Conservation (phyloP, 192 early-diverging fungal species). For the Podila clonocystis region DNA sequence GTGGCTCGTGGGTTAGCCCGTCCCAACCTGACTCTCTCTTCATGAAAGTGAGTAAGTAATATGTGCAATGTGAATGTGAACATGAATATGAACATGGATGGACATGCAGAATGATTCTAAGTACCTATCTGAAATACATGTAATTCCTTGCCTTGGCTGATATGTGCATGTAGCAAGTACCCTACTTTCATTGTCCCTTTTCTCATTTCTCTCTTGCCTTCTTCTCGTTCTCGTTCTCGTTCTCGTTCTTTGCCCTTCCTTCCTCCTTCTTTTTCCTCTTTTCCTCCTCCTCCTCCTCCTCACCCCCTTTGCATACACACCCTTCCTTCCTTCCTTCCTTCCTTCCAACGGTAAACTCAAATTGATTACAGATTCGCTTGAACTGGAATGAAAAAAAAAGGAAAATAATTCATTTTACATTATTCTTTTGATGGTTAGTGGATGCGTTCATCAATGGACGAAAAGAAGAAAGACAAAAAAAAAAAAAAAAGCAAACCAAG, state of each 20-base stretch:
- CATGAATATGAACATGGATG: no score
- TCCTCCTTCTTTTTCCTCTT: background rate
- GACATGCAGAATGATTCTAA: no score
- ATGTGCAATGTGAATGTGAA: no score
- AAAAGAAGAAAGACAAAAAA: no score
- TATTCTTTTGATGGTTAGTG: background rate
- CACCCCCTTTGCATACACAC: background rate
- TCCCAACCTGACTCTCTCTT: no score
- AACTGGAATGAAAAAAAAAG: constrained; percentile 1
- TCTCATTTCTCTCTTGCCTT: background rate
- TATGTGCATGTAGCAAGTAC: no score
- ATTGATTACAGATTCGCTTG: constrained; percentile 5
- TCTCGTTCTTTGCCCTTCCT: background rate
- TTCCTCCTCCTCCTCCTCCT: background rate
- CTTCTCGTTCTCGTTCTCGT: background rate
- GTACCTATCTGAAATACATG: no score
- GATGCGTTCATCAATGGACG: background rate
- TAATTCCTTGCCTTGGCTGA: no score
- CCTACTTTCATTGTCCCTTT: background rate
- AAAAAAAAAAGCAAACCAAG: no score
- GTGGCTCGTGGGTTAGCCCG: no score
- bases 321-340: background rate
- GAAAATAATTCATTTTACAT: background rate
- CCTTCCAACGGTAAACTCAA: constrained; percentile 4
- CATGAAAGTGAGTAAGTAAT: no score